Evolutionary conservation across 2,329 filamentous ascomycete genomes (phyloP), one percentile per base, ranked within the genome.

Genomic region (Peltaster fructicola): DNA sequence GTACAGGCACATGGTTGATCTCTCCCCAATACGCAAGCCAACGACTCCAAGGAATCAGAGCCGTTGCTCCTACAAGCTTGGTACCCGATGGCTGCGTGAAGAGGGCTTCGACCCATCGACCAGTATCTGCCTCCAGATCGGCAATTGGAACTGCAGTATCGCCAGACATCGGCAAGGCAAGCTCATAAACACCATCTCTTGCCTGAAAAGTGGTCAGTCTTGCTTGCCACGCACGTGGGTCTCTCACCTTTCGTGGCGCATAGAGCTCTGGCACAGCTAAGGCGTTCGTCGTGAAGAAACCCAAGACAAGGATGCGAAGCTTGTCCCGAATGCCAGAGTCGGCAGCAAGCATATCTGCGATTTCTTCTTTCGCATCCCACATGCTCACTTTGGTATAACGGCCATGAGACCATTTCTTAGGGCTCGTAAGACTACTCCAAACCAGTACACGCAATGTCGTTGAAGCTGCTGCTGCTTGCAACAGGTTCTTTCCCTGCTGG

Each of bases 401-500:
- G 7, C 41, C 43, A 4, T 38, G 34, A 20, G 36, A 41, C 25
- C 34, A 41, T 17, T 44, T 34, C 27, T 30, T 36, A 8, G 40
- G 37, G 12, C 29, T 32, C 8, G 32, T 35, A 8, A 46, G 27
- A 16, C 38, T 42, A 6, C 33, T 38, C 15, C 36, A 35, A 6
- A 44, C 32, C 17, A 44, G 35, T 2, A 33, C 24, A 15, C 45
- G 37, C 14, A 46, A 24, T 3, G 29, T 30, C n/a, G 31, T 31
- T 3, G 32, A 23, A 13, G 33, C 31, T 8, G 29, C 27, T 3
- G 40, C 37, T 12, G 44, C 41, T 30, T 47, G 35, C 2, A 32
- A 31, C 9, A 49, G 39, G 18, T 47, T 48, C 25, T 35, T 36
- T 1, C 39, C 43, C 15, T 45, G 44, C 19, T 43, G 38, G 17